Base-by-base conservation (phyloP, 257 asterid species). In the Petunia secreta region DNA sequence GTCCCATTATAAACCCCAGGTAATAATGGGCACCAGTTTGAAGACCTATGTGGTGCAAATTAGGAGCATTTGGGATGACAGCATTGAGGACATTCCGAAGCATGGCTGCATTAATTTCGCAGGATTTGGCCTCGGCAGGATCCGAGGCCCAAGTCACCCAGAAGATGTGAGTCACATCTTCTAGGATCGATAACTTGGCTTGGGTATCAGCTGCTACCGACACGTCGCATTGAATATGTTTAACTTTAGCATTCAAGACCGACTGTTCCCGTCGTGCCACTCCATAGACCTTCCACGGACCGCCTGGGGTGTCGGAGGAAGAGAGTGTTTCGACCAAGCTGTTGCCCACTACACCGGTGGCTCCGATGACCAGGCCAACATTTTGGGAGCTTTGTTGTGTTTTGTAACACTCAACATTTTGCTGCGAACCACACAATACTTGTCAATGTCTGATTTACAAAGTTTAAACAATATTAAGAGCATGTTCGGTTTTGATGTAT, bases 281-380 rank as follows among this genome's bases (percentile, higher is more conserved):
- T 9, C 98, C 98, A 78, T 94, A 92, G 37, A 94, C 97, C 89
- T 92, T 94, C 97, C 98, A 94, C 0, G 97, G 98, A 48, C 98
- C 97, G 46, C 98, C 97, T 10, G 98, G 97, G 13, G 98, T 94
- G 85, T 92, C 97, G 79, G 98, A 64, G 71, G 92, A 97, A 25
- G 98, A 97, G 36, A 94, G 93, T 81, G 92, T 94, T 93, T 92
- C 97, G 80, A 97, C 93, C 67, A 94, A 87, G 87, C 97, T 94
- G 87, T 90, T 92, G 79, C 98, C 97, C 2, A 94, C 97, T 84
- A 94, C 89, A 39, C 97, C 98, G 5, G 97, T 91, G 4, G 90
- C 98, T n/a, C 97, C 98, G 38, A 94, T 53, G 15, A 94, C 84
- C 8, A 94, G 87, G 13, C 91, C 98, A 53, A 91, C 97, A 87